A percentile compares a stretch with the other conserved stretches of the same genome.
Conservation (phyloP, 768 basidiomycete genomes). For the Pleurotus eryngii region DNA sequence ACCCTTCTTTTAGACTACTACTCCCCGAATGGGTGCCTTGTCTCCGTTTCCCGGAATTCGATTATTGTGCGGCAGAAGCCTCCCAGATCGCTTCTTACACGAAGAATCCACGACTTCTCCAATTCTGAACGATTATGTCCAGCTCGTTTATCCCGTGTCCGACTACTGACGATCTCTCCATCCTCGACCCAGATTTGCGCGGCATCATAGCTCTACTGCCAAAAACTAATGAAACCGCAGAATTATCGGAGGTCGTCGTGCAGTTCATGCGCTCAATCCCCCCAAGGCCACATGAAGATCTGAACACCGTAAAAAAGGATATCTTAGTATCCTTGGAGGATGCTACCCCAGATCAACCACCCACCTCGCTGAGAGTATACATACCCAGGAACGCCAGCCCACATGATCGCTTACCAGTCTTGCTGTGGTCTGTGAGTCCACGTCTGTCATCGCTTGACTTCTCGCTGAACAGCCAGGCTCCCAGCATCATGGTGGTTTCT, state of each 20-base stretch:
- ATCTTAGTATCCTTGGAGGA: conserved; percentile 1
- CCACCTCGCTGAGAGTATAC: conserved; percentile 4
- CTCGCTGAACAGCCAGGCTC: not conserved
- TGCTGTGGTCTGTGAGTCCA: conserved; percentile 5
- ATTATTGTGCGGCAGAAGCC: not conserved
- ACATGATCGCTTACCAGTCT: conserved; percentile 2
- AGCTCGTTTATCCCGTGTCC: not conserved
- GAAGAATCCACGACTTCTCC: not conserved
- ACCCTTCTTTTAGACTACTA: too few species aligned
- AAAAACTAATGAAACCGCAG: conserved; percentile 1
- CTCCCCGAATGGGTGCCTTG: too few species aligned
- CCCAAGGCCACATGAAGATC: conserved; percentile 5
- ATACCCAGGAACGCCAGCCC: not conserved
- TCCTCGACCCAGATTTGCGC: conserved; percentile 6
- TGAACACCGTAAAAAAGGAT: conserved; percentile 2
- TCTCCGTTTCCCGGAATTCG: not conserved
- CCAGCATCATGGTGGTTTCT: conserved; percentile 8
- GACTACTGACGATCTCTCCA: conserved; percentile 3
- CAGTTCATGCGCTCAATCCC: conserved; percentile 8
- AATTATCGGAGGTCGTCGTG: not conserved
- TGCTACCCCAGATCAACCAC: conserved; percentile 3
- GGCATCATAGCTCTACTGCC: conserved; percentile 5
- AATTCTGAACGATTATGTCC: not conserved
- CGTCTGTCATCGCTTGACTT: not conserved
- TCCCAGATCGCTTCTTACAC: too few species aligned